Percentiles rank a stretch among this genome's conserved stretches.
Conservation (phyloP, 441 rosid species). For the Viola pubescens region DNA sequence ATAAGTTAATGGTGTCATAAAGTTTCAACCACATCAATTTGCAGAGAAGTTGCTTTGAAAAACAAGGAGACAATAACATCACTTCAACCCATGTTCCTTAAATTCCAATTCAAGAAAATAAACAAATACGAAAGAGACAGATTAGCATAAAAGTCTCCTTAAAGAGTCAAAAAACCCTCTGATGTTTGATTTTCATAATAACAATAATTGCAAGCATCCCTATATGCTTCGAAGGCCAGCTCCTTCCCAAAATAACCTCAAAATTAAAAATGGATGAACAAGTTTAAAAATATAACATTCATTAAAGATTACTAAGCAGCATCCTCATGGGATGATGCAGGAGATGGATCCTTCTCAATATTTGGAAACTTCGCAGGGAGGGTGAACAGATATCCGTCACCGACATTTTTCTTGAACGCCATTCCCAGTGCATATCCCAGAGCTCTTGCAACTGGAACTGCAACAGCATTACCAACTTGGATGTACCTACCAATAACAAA, state of each 20-base stretch:
- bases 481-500: slow-evolving; percentile 31
- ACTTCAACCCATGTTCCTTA: slow-evolving; percentile 21
- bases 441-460: slow-evolving; percentile 64
- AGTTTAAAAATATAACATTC: no score
- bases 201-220: no score
- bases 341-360: not conserved
- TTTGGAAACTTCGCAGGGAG: slow-evolving; percentile 34
- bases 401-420: slow-evolving; percentile 31
- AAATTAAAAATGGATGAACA: no score
- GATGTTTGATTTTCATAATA: no score
- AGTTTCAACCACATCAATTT: not conserved
- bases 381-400: slow-evolving; percentile 25
- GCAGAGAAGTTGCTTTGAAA: slow-evolving; percentile 10
- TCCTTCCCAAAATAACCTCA: no score
- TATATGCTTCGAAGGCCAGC: no score
- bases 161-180: not conserved
- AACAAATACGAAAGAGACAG: slow-evolving; percentile 9
- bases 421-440: slow-evolving; percentile 45
- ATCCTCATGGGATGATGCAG: no score
- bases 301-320: no score
- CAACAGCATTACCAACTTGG: slow-evolving; percentile 75
- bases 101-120: slow-evolving; percentile 33
- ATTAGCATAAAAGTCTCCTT: slow-evolving; percentile 9
- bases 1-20: not conserved
- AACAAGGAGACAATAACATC: slow-evolving; percentile 7